Base-by-base conservation (phyloP, 2,329 filamentous ascomycete species). In the Colletotrichum tofieldiae region DNA sequence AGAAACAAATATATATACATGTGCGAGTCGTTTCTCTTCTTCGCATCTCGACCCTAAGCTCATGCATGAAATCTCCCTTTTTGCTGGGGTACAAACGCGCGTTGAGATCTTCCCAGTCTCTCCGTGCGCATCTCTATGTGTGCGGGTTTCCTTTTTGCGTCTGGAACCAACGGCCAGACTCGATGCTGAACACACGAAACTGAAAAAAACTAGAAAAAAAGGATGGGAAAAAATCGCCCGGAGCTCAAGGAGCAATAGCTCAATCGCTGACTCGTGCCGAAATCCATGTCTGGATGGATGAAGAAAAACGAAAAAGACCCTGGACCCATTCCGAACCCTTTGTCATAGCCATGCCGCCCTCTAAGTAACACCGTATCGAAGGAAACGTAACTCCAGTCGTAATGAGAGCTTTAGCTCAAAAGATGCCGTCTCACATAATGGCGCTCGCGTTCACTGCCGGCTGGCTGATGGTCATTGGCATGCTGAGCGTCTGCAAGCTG, bases 401-500 rank as follows among this genome's bases (percentile, higher is more conserved):
- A 61, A 71, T 56, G 60, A 70, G 70, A 72, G 51, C 65, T 32
- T 39, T 35, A 68, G 58, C 65, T 65, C 70, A 35, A 18, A 23
- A 60, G 29, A 35, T 56, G 66, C 61, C 67, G 62, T 61, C 52
- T 82, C 81, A 84, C 81, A 87, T 85, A 79, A 87, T 82, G 65
- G 82, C 84, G 45, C 83, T 82, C 1, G 84, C 82, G 73, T 85
- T 84, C 74, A 85, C 81, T 70, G 84, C 82, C 58, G 88, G 87
- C 65, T 88, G 86, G 82, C 88, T 90, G 76, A 91, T 88, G 18
- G 88, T 88, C 88, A 91, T 91, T 23, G 89, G 88, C 88, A 91
- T 90, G 82, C 88, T 89, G 65, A 91, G 84, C 55, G 88, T 89
- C 78, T 91, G 88, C 69, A 91, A 83, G 77, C 85, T 89, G 83